Evolutionary conservation across 305 asterid genomes (phyloP), one percentile per base, ranked within the genome.

Genomic region (Fraxinus greggii): DNA sequence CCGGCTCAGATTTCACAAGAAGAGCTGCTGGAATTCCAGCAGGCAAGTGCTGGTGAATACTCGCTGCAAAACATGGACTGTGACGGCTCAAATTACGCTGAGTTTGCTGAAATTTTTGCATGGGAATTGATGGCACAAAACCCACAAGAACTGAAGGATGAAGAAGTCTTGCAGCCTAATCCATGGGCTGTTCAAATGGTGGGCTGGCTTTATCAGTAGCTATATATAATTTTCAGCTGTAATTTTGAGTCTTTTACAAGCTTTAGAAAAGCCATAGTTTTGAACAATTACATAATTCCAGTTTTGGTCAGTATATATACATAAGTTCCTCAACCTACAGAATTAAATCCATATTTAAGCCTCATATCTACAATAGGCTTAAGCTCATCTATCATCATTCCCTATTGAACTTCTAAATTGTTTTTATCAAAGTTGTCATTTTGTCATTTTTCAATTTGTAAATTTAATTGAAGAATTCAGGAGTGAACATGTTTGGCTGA

Each of bases 141-240:
- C 21, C 67, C 67, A 19, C 67, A 56, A 5, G 24, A 56, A 19
- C 26, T 56, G 28, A 19, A 56, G 28, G 67, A 56, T 19, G 59
- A 48, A 48, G 26, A 56, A 19, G 67, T 19, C 67, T 56, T 56
- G 67, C 10, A 6, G 26, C 67, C 67, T 56, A 56, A 56, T 56
- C 67, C 26, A 56, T 56, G 67, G 67, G 67, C 67, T n/a, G 67
- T 56, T 56, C 24, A 56, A 56, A 56, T 56, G 67, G 26, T 91
- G 81, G 97, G 88, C 7, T 48, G 51, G 51, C 51, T 42, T 42
- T 10, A 42, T 12, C 51, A 42, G 51, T 42, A 42, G 51, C 51
- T 42, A 42, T 40, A 40, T 40, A 40, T 1, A 42, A 10, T 42
- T 42, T 42, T 10, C 3, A 42, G 51, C 51, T 42, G 15, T 40